A percentile compares a stretch with the other conserved stretches of the same genome.
These are phyloP conservation scores for Paxillus involutus DNA, from an alignment of 768 basidiomycete species.

Conservation along the genomic window DNA sequence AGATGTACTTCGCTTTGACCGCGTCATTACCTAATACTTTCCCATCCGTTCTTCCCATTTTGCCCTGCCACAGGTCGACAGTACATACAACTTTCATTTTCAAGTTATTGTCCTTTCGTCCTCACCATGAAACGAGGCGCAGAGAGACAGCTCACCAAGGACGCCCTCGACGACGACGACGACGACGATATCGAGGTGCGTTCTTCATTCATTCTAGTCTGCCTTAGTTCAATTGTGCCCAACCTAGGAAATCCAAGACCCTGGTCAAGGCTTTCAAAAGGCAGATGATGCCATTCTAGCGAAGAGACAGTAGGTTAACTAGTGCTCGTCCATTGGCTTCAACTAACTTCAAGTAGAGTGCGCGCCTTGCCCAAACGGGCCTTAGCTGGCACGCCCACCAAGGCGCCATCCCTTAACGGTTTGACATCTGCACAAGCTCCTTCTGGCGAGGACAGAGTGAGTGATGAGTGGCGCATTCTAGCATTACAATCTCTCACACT, in stretches of 20 bases:
- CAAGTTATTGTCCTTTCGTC: not conserved
- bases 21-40: conserved; percentile 21
- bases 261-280: conserved; percentile 49
- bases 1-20: not conserved
- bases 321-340: not conserved
- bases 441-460: conserved; percentile 25
- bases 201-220: not conserved
- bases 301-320: conserved; percentile 52
- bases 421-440: conserved; percentile 24
- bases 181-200: conserved; percentile 37
- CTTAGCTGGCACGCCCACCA: conserved; percentile 18
- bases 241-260: conserved; percentile 41
- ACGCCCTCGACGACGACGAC: conserved; percentile 39
- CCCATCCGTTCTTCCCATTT: conserved; percentile 2
- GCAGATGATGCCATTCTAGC: conserved; percentile 60
- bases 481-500: conserved; percentile 15
- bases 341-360: conserved; percentile 47
- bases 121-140: conserved; percentile 70
- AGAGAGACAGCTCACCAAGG: conserved; percentile 68
- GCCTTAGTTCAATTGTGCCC: not conserved
- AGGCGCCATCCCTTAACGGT: conserved; percentile 22
- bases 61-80: not conserved
- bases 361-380: conserved; percentile 60
- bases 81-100: not conserved
- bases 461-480: conserved; percentile 19